These are phyloP conservation scores for Candida methanosorbosa DNA, from an alignment of 805 yeast species.

Conservation along the genomic window DNA sequence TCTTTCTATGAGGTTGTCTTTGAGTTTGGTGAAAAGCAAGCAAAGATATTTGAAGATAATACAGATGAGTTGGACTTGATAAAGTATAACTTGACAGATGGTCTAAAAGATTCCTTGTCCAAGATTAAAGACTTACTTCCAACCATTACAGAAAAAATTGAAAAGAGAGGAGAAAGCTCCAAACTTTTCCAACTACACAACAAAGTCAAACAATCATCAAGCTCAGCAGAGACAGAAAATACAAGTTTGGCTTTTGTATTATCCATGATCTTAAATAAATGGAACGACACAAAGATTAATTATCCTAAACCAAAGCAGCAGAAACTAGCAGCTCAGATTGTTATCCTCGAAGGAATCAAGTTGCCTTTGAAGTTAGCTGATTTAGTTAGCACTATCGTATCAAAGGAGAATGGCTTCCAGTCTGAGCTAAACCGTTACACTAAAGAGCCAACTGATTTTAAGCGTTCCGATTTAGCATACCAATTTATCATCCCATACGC, in stretches of 20 bases:
- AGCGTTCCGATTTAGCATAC: slow-evolving; percentile 53
- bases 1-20: slow-evolving; percentile 54
- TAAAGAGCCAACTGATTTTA: slow-evolving; percentile 9
- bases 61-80: background rate
- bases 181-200: too few relatives aligned
- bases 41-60: slow-evolving; percentile 12
- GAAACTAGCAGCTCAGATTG: slow-evolving; percentile 37
- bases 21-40: slow-evolving; percentile 25
- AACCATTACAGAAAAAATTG: background rate
- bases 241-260: slow-evolving; percentile 33
- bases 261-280: slow-evolving; percentile 41
- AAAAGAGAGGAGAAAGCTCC: too few relatives aligned
- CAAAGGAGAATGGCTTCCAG: slow-evolving; percentile 19
- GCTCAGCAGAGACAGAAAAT: slow-evolving; percentile 8
- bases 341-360: slow-evolving; percentile 64
- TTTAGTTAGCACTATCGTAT: slow-evolving; percentile 36
- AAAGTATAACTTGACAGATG: slow-evolving; percentile 7
- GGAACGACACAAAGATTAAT: slow-evolving; percentile 29
- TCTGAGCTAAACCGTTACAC: slow-evolving; percentile 19
- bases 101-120: slow-evolving; percentile 9
- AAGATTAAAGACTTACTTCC: slow-evolving; percentile 12
- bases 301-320: slow-evolving; percentile 26
- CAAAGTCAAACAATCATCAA: too few relatives aligned
- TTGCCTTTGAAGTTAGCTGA: slow-evolving; percentile 50
- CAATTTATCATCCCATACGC: slow-evolving; percentile 44